Evolutionary conservation across 2,329 filamentous ascomycete species (phyloP).

Genomic region (Alternaria sp.): DNA sequence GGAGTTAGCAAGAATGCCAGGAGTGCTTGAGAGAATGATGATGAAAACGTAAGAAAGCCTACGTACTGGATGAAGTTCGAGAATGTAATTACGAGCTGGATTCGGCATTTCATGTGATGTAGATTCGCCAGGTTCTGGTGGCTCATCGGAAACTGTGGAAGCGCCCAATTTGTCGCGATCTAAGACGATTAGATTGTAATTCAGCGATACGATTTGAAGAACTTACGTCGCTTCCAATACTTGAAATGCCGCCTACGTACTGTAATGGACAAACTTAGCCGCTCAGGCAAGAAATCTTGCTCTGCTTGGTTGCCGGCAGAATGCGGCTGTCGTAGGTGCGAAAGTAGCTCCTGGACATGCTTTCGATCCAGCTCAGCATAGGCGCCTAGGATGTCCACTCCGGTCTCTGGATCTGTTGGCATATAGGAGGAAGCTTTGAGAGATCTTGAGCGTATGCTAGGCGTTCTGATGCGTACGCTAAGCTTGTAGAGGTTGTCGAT

Average conservation of each 20-base stretch:
- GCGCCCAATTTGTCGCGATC: slow-evolving; percentile 48
- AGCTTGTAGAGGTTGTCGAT: slow-evolving; percentile 52
- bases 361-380: slow-evolving; percentile 44
- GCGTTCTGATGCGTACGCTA: slow-evolving; percentile 49
- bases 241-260: slow-evolving; percentile 50
- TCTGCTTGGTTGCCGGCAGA: slow-evolving; percentile 14
- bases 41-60: too few species aligned
- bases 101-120: slow-evolving; percentile 15
- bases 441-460: slow-evolving; percentile 46
- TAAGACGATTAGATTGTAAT: slow-evolving; percentile 10
- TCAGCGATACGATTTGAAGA: background rate
- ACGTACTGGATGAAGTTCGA: slow-evolving; percentile 22
- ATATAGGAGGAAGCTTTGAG: slow-evolving; percentile 48
- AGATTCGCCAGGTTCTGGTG: background rate
- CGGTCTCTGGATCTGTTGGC: slow-evolving; percentile 49
- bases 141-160: slow-evolving; percentile 37
- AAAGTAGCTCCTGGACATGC: slow-evolving; percentile 44
- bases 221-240: slow-evolving; percentile 47
- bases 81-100: slow-evolving; percentile 23
- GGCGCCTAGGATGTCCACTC: slow-evolving; percentile 44
- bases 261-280: slow-evolving; percentile 45
- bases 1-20: background rate
- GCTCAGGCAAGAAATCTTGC: slow-evolving; percentile 35
- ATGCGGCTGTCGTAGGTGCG: slow-evolving; percentile 31
- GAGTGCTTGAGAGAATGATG: too few species aligned